Evolutionary conservation across 306 rosid species (phyloP).

Genomic region (Herpetospermum pedunculosum): DNA sequence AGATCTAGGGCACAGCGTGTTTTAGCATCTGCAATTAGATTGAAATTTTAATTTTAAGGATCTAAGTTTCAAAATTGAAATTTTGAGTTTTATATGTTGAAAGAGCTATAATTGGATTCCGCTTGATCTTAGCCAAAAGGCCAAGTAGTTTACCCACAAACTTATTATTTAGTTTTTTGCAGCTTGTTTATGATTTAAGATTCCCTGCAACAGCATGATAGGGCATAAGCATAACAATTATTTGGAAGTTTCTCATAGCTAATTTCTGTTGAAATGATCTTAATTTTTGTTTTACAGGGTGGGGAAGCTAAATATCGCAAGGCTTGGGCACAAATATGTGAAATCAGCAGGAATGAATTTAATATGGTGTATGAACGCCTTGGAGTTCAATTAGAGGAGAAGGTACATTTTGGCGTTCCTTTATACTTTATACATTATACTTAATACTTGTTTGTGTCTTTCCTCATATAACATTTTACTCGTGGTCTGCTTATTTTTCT

Average conservation of each 20-base stretch:
- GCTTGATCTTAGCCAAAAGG: neutral
- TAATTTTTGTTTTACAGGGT: slow-evolving; percentile 29
- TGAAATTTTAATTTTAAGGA: neutral
- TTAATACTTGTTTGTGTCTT: neutral
- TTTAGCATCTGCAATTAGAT: neutral
- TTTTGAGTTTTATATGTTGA: neutral
- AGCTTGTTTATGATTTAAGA: neutral
- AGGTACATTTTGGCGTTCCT: slow-evolving; percentile 26
- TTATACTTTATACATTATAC: neutral
- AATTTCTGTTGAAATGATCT: neutral
- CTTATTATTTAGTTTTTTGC: neutral
- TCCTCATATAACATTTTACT: neutral
- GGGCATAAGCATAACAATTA: neutral
- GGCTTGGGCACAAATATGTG: slow-evolving; percentile 85
- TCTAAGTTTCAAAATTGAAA: neutral
- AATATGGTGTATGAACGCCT: slow-evolving; percentile 76
- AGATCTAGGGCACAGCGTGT: neutral
- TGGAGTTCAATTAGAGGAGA: slow-evolving; percentile 70
- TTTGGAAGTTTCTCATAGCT: neutral
- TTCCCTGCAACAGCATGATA: neutral
- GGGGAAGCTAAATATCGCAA: slow-evolving; percentile 57
- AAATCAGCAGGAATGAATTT: slow-evolving; percentile 77
- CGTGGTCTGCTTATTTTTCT: neutral
- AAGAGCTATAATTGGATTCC: neutral
- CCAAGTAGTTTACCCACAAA: neutral